Evolutionary conservation across 768 basidiomycete genomes (phyloP).

Genomic region (Rhizopogon vesiculosus): DNA sequence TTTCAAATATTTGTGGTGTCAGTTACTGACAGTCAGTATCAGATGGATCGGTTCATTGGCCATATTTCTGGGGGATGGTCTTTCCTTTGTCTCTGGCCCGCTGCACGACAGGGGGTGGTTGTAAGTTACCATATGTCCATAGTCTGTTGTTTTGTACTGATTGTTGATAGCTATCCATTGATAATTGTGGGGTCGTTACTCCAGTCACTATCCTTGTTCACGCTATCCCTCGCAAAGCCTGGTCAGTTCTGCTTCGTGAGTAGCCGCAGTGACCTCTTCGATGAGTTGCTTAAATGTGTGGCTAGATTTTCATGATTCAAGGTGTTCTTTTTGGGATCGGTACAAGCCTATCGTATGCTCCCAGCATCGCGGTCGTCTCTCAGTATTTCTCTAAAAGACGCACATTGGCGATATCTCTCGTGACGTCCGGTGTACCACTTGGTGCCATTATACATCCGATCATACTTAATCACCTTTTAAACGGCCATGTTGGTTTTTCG

Average conservation of each 20-base stretch:
- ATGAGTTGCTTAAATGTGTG: background rate
- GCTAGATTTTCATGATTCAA: slow-evolving; percentile 39
- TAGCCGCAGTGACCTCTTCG: background rate
- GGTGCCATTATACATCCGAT: slow-evolving; percentile 57
- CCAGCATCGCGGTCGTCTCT: slow-evolving; percentile 35
- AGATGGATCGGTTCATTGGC: slow-evolving; percentile 40
- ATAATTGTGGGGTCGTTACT: slow-evolving; percentile 12
- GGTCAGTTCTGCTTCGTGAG: slow-evolving; percentile 21
- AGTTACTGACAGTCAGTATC: slow-evolving; percentile 19
- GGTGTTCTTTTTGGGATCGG: too few species aligned
- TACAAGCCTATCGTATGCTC: slow-evolving; percentile 40
- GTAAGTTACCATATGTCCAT: slow-evolving; percentile 1
- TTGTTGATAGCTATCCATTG: background rate
- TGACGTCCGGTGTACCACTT: slow-evolving; percentile 42
- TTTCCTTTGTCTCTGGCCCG: slow-evolving; percentile 24
- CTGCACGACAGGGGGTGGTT: slow-evolving; percentile 31
- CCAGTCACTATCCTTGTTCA: slow-evolving; percentile 17
- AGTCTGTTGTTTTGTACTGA: slow-evolving; percentile 13
- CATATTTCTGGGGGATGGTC: slow-evolving; percentile 30
- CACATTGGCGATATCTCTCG: slow-evolving; percentile 40
- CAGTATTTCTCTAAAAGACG: slow-evolving; percentile 40
- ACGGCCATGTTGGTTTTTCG: slow-evolving; percentile 40
- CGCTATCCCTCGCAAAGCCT: slow-evolving; percentile 20
- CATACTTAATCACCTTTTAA: slow-evolving; percentile 46
- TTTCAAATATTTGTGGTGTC: slow-evolving; percentile 17